Evolutionary conservation across 352 stramenopile genomes (phyloP).

Genomic region (Thalassiosira gravida): DNA sequence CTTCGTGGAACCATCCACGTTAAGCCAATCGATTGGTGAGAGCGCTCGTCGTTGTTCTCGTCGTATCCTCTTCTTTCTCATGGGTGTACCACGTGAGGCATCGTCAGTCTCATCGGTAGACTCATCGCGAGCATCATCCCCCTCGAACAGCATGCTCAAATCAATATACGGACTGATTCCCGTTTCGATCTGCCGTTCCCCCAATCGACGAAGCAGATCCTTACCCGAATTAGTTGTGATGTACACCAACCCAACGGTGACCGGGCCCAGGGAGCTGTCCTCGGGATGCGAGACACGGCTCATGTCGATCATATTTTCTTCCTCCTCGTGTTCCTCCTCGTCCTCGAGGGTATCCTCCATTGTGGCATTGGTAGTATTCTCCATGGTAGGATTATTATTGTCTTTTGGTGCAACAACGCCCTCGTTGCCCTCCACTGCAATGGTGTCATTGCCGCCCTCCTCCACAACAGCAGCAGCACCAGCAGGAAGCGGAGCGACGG

Average conservation of each 20-base stretch:
- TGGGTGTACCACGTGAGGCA: too few relatives aligned
- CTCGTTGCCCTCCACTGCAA: too few relatives aligned
- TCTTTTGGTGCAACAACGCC: too few relatives aligned
- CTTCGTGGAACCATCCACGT: conserved; percentile 24
- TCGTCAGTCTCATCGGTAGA: too few relatives aligned
- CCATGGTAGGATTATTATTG: too few relatives aligned
- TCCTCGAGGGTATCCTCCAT: neutral
- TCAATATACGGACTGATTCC: conserved; percentile 29
- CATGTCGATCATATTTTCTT: conserved; percentile 39
- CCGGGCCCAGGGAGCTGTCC: neutral
- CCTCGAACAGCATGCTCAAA: conserved; percentile 19
- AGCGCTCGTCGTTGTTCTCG: too few relatives aligned
- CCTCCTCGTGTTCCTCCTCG: neutral
- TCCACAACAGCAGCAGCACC: too few relatives aligned
- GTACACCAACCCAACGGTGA: conserved; percentile 37
- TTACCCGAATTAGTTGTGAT: conserved; percentile 26
- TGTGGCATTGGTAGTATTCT: conserved; percentile 17
- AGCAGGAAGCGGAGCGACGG: too few relatives aligned
- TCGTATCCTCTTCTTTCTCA: too few relatives aligned
- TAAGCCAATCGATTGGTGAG: too few relatives aligned
- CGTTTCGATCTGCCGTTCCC: conserved; percentile 4
- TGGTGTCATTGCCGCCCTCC: too few relatives aligned
- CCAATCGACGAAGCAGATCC: conserved; percentile 32
- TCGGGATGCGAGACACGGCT: neutral
- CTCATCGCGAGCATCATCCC: too few relatives aligned